phyloP scores from a whole-genome alignment of 331 rosid species.

The Acacia pycnantha region DNA sequence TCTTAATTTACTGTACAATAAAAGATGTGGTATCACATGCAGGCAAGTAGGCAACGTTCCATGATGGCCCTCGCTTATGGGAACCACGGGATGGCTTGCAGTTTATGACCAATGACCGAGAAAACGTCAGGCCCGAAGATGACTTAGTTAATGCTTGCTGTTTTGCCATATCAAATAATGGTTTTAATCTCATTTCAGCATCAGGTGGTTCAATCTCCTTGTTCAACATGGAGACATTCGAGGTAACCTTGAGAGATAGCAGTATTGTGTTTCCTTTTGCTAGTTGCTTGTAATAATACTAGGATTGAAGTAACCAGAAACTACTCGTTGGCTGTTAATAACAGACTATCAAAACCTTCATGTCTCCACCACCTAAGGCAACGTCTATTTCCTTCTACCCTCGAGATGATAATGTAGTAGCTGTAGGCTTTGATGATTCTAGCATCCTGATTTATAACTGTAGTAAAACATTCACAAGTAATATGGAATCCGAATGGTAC shows the following conservation, averaged over 20 bases:
- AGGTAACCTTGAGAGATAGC: slow-evolving; percentile 28
- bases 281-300: neutral
- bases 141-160: too few relatives aligned
- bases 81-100: slow-evolving; percentile 19
- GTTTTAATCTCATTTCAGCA: slow-evolving; percentile 41
- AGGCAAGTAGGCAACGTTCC: slow-evolving; percentile 44
- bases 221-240: slow-evolving; percentile 31
- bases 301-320: slow-evolving; percentile 9
- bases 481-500: too few relatives aligned
- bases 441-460: slow-evolving; percentile 29
- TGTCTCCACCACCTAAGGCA: slow-evolving; percentile 37
- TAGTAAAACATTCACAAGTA: too few relatives aligned
- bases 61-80: slow-evolving; percentile 35
- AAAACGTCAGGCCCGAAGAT: slow-evolving; percentile 2
- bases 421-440: slow-evolving; percentile 41
- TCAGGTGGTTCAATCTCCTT: slow-evolving; percentile 45
- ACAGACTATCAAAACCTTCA: slow-evolving; percentile 31
- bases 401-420: slow-evolving; percentile 38
- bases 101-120: slow-evolving; percentile 34
- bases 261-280: neutral
- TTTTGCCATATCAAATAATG: slow-evolving; percentile 43
- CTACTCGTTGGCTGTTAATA: slow-evolving; percentile 8
- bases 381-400: slow-evolving; percentile 39
- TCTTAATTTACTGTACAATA: slow-evolving; percentile 11
- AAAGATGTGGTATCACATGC: slow-evolving; percentile 15